Base-by-base conservation (phyloP, 2,329 filamentous ascomycete species). In the Nigrospora sphaerica region DNA sequence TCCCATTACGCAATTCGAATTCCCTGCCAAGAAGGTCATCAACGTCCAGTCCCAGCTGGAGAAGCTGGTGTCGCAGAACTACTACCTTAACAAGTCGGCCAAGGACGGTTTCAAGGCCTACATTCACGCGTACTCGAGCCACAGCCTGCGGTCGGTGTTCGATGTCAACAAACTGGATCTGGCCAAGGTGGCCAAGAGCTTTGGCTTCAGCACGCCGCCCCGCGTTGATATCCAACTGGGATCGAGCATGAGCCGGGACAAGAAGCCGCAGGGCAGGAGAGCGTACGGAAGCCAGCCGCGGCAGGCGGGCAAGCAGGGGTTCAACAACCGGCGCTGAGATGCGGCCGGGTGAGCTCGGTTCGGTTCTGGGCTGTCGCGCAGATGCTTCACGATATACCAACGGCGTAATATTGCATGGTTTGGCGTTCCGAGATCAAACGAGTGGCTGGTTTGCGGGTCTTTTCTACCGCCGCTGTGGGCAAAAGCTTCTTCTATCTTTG, bases 1-100 rank as follows among this genome's bases (percentile, higher is more conserved):
- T 2, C 93, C 93, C 2, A 84, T 98, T 7, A 88, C 95, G 28
- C 93, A 98, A 68, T 97, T 95, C 60, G 92, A 97, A 61, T 93
- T 98, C 62, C 92, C 92, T 2, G 75, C 82, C 47, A 91, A 88
- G 71, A 95, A 95, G 76, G 88, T 98, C 54, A 75, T 92, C 59
- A 93, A 95, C 60, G 83, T 95, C 55, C 85, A 95, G 71, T 82
- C 86, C 58, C 90, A 96, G 67, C 80, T 97, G 11, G 92, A 97
- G 75, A 93, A 92, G 70, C 78, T 97, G 54, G 95, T 98, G 58
- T 81, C 81, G 31, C 87, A 93, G 65, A 97, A 98, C 69, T 97
- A 97, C 73, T 96, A 96, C 67, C 78, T 98, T 48, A 93, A 96
- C 73, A 38, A 45, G 32, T 47, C 48, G 18, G 82, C 82, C 51